Base-by-base conservation (phyloP, 1,284 basidiomycete genomes). In the Moesziomyces globuligerus region DNA sequence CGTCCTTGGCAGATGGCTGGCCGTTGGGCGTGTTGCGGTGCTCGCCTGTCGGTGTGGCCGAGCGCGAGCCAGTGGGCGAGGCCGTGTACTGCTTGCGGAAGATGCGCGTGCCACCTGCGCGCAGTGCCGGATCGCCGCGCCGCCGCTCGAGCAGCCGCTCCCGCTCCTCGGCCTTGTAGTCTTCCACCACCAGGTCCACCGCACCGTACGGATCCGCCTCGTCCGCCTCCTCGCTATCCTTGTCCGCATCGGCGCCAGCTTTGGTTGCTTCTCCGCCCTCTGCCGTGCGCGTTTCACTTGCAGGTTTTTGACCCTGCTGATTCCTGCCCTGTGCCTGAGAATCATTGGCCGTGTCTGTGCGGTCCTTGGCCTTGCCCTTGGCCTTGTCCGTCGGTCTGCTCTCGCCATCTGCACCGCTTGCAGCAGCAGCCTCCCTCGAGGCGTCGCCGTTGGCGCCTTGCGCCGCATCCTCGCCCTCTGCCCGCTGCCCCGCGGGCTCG, bases 81-180 rank as follows among this genome's bases (percentile, higher is more conserved):
- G 56, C 43, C n/a, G 62, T 48, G 50, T 71, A 78, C 40, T 74
- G 56, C 45, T 70, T 71, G 29, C 64, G 55, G 36, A 76, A 78
- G 44, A 78, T 75, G 15, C 75, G 58, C 8, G 74, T 64, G 7
- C 55, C 52, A 3, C 74, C 74, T 9, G 74, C 75, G 1, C 75
- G 51, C 3, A 76, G 48, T 1, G 75, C 75, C 11, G 75, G 74
- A 37, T 78, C 75, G 23, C 75, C 75, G 9, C 75, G 54, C 3
- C 75, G 50, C 2, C 75, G 54, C 39, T 78, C 75, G 21, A 72
- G 50, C 5, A 74, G 40, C 4, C 74, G 54, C 25, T 78, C 71
- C 18, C 75, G 44, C 44, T 78, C 75, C 53, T 78, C 75, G 11
- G 74, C 74, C 49, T 72, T 54, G 46, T 57, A 69, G 51, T 78